Base-by-base conservation (phyloP, 768 basidiomycete species). In the Lentinula boryana region DNA sequence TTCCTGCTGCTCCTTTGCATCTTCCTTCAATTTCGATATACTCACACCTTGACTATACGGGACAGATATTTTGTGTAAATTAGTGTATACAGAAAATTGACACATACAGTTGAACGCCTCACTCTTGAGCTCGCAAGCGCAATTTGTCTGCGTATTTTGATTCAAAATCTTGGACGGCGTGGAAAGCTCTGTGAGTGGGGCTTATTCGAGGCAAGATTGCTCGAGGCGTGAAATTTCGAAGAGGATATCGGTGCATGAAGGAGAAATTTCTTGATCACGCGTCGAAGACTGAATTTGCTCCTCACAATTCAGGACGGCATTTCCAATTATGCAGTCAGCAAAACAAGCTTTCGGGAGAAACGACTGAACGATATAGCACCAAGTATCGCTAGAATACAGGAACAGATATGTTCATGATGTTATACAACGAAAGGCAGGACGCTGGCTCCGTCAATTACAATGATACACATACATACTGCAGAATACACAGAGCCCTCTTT, bases 111-210 rank as follows among this genome's bases (percentile, higher is more conserved):
- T 61, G 55, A 63, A 61, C 54, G 62, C 63, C 63, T 79, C 76
- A 92, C 91, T 85, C 78, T 68, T 82, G 73, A 44, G 90, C 86
- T 66, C 76, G 80, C 66, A 79, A 75, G 49, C 78, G 81, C 40
- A 95, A 72, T 68, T 89, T 90, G 61, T 87, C 82, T 13, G 84
- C 80, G 68, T 95, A 94, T 68, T 83, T 87, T 33, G 75, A 68
- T 63, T 76, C 72, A 58, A 78, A 76, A 61, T 66, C 58, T 18
- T 50, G 21, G 5, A 18, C 18, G 2, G 44, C n/a, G 32, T 60
- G 50, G 6, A 60, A 21, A 15, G 33, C 40, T 18, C 58, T 46
- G 18, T 36, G 36, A n/a, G 44, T 16, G 9, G 12, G 7, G 15
- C 7, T 27, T 6, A 46, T 27, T 38, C 58, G 36, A 41, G 49